Base-by-base conservation (phyloP, 2,329 filamentous ascomycete species). In the Fusarium irregulare region DNA sequence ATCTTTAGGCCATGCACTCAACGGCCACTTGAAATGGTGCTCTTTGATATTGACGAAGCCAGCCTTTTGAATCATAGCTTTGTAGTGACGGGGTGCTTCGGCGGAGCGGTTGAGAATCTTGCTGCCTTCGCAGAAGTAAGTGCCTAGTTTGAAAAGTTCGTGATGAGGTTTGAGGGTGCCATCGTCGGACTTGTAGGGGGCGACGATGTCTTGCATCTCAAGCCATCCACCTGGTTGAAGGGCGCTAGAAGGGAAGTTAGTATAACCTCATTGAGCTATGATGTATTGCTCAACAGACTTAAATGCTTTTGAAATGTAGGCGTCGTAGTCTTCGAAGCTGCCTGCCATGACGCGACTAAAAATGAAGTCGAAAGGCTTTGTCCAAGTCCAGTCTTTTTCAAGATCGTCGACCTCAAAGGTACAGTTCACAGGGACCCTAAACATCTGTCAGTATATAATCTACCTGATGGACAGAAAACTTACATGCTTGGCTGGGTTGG, bases 331-430 rank as follows among this genome's bases (percentile, higher is more conserved):
- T 30, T 53, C 34, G 14, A 53, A 53, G 16, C 50, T 53, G 4
- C 50, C 50, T 20, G 25, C 34, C 50, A 53, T 53, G 9, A 41
- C 34, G 7, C 50, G 50, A 1, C 32, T 53, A n/a, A 53, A 53
- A 9, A 53, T 20, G 7, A 53, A 53, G 4, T 53, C 50, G 2
- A 53, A 53, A 4, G 50, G 50, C 6, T 23, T 49, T 7, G 41
- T 20, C 59, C 51, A 66, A 2, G 53, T 66, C 63, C 63, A 66
- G 5, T 53, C 60, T 5, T 66, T 64, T 16, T 66, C 64, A 0
- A 66, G 25, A 20, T 64, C 60, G 2, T 64, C 60, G 0, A 64
- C 40, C 14, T 66, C 64, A 7, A 66, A 64, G 0, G 40, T 32
- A 9, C 64, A 66, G 32, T 67, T 69, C 1, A 34, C 7, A 1